phyloP scores from a whole-genome alignment of 495 filamentous ascomycete species.

The Xylaria grammica region DNA sequence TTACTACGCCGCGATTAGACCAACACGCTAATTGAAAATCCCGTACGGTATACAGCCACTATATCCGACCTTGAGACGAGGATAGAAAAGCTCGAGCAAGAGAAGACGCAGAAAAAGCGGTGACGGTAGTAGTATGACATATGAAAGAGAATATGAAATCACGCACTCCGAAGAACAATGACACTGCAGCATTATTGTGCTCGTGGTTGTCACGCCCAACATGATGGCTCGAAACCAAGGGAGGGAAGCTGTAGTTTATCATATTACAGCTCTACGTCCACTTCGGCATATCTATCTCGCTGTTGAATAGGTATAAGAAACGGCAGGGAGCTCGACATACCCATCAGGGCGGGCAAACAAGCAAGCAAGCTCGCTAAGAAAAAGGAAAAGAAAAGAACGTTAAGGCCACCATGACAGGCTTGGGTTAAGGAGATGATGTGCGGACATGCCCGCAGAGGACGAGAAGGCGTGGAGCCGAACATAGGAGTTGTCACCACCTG shows the following conservation, averaged over 20 bases:
- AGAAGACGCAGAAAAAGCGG: slow-evolving; percentile 19
- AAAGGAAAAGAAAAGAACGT: no score
- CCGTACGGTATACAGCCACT: slow-evolving; percentile 29
- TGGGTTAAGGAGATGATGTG: neutral
- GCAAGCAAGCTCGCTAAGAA: neutral
- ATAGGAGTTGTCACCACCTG: no score
- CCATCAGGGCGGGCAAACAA: no score
- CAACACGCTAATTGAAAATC: slow-evolving; percentile 15
- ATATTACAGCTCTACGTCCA: neutral
- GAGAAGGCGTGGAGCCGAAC: no score
- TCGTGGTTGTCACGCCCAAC: neutral
- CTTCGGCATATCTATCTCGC: neutral
- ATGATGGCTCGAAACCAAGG: neutral
- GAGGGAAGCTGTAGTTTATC: neutral
- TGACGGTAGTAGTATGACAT: neutral
- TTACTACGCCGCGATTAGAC: neutral
- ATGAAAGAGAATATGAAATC: neutral
- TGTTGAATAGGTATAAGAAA: neutral
- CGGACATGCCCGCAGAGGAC: neutral
- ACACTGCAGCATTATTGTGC: neutral
- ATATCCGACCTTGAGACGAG: slow-evolving; percentile 40
- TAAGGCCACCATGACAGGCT: no score
- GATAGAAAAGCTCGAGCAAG: slow-evolving; percentile 37
- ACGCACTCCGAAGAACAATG: neutral
- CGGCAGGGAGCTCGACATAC: neutral